Conservation (phyloP, 2,329 filamentous ascomycete genomes). For the Tolypocladium tundrense region DNA sequence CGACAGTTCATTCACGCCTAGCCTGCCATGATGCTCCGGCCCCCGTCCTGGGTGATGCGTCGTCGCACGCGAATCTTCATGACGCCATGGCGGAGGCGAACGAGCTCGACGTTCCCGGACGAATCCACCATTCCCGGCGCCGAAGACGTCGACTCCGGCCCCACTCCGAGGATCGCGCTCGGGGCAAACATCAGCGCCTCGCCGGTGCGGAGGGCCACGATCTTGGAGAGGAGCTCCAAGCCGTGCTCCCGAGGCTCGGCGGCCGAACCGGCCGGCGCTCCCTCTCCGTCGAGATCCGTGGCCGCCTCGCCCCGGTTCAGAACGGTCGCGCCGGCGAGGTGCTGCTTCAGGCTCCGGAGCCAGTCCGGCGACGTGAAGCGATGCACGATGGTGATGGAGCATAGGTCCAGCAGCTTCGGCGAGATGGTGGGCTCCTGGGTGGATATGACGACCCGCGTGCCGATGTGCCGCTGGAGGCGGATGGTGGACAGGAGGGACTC, state of each 20-base stretch:
- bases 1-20: constrained; percentile 2
- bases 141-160: not conserved
- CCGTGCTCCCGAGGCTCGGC: not conserved
- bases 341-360: constrained; percentile 32
- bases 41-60: constrained; percentile 34
- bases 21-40: constrained; percentile 32
- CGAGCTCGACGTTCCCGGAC: not conserved
- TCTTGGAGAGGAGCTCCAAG: constrained; percentile 27
- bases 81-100: constrained; percentile 24
- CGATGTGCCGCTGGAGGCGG: constrained; percentile 61
- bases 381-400: constrained; percentile 62
- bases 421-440: constrained; percentile 71
- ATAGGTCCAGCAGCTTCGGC: constrained; percentile 58
- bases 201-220: constrained; percentile 31
- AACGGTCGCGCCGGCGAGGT: constrained; percentile 30
- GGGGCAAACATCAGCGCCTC: constrained; percentile 38
- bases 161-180: constrained; percentile 23
- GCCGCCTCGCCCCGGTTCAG: not conserved
- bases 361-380: constrained; percentile 59
- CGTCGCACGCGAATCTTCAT: constrained; percentile 29
- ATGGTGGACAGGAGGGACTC: constrained; percentile 52
- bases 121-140: not conserved
- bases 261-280: too few species aligned
- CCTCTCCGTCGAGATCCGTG: not conserved
- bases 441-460: constrained; percentile 56